Percentiles rank a stretch among this genome's conserved stretches.
Conservation (phyloP, 2,329 filamentous ascomycete species). For the Podosphaera xanthii region DNA sequence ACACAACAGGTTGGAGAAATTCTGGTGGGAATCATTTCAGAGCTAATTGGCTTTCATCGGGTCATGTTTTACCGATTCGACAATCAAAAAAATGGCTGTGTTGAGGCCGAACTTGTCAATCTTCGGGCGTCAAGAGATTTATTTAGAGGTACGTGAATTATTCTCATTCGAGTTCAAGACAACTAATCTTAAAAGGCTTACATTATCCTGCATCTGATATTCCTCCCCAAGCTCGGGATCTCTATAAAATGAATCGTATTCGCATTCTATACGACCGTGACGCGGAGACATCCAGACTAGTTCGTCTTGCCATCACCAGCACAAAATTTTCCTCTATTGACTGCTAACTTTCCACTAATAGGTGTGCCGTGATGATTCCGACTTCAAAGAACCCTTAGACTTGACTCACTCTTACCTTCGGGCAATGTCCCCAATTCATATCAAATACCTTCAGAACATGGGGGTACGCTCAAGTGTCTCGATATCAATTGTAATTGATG, state of each 20-base stretch:
- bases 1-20: conserved; percentile 8
- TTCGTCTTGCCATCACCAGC: conserved; percentile 1
- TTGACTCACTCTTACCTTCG: conserved; percentile 67
- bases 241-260: conserved; percentile 77
- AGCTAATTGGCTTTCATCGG: conserved; percentile 11
- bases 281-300: conserved; percentile 48
- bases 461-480: conserved; percentile 78
- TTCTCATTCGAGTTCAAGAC: not conserved
- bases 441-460: conserved; percentile 76
- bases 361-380: conserved; percentile 48
- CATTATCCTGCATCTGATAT: conserved; percentile 73
- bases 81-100: conserved; percentile 10
- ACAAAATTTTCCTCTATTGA: not conserved
- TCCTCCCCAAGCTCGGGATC: conserved; percentile 56
- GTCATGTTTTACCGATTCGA: conserved; percentile 13
- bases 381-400: conserved; percentile 51
- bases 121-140: conserved; percentile 9
- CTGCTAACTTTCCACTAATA: not conserved
- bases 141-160: conserved; percentile 1
- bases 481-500: conserved; percentile 46
- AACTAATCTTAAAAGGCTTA: conserved; percentile 5
- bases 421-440: conserved; percentile 70
- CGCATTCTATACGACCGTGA: conserved; percentile 68
- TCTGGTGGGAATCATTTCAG: conserved; percentile 9
- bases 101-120: conserved; percentile 11